Evolutionary conservation across 1,139 yeast genomes (phyloP), one percentile per base, ranked within the genome.

Genomic region (Wickerhamomyces sp.): DNA sequence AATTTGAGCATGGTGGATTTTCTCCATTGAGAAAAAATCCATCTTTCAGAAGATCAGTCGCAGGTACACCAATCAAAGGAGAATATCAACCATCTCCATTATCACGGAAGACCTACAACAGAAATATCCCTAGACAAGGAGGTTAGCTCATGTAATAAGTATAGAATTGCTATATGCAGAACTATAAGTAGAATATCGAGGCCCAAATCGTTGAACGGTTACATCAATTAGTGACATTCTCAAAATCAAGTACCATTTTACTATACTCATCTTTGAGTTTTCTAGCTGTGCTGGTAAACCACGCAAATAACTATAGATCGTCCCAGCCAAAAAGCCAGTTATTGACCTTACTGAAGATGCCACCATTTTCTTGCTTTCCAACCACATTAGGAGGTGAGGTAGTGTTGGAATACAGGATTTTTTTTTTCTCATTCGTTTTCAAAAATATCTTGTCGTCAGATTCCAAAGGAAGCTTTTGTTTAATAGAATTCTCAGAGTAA

Each of bases 261-360:
- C n/a, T n/a, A n/a, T n/a, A n/a, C n/a, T n/a, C n/a, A n/a, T n/a
- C n/a, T n/a, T n/a, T n/a, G n/a, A n/a, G n/a, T n/a, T n/a, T n/a
- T n/a, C n/a, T n/a, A n/a, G n/a, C n/a, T n/a, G n/a, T n/a, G n/a
- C n/a, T n/a, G n/a, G n/a, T n/a, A n/a, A n/a, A n/a, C n/a, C n/a
- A n/a, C n/a, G n/a, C n/a, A n/a, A n/a, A n/a, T n/a, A 35, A 23
- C 49, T 53, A 70, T 37, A 71, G 48, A 41, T 72, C 75, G 40
- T 72, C 77, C 77, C 78, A 73, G 4, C 79, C 79, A 52, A 74
- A 74, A 23, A 72, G 56, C 67, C 67, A 62, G 39, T 60, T 61
- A 41, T 56, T 62, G 7, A 63, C 52, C 25, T 46, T 53, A 22
- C 50, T 51, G 12, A 58, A 16, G 10, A 62, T 21, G 5, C 31